These are phyloP conservation scores for Eucalyptus sp. DNA, from an alignment of 345 rosid genomes.

Conservation along the genomic window DNA sequence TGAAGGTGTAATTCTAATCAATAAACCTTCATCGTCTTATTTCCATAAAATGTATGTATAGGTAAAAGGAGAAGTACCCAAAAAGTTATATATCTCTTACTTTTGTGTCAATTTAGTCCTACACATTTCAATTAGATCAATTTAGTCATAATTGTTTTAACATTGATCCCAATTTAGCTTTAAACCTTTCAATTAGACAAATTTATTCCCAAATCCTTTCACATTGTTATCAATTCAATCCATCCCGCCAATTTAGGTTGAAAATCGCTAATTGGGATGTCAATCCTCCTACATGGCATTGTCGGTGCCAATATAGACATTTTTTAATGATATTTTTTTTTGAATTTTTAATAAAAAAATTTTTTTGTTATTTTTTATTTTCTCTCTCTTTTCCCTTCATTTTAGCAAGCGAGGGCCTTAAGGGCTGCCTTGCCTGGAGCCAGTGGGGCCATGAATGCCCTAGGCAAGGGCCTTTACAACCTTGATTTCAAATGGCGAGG, in stretches of 20 bases:
- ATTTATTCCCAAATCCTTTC: background rate
- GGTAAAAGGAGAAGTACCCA: background rate
- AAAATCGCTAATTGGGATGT: no score
- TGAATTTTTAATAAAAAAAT: no score
- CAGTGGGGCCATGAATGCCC: accelerated
- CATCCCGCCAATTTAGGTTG: no score
- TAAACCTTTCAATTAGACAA: background rate
- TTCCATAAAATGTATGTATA: no score
- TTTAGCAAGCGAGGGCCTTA: background rate
- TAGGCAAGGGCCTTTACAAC: background rate
- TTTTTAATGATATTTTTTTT: no score
- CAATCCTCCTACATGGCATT: background rate
- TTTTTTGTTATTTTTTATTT: no score
- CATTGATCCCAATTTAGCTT: background rate
- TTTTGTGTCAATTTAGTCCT: background rate
- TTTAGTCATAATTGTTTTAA: no score
- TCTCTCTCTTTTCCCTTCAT: no score
- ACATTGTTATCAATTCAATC: background rate
- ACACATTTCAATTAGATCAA: no score
- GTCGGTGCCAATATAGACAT: background rate
- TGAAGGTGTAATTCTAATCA: background rate
- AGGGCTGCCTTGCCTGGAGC: background rate
- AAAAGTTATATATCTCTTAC: background rate
- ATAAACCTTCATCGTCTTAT: background rate
- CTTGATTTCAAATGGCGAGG: background rate